Evolutionary conservation across 306 rosid species (phyloP), one percentile per base, ranked within the genome.

Genomic region (Hippophae tibetana): DNA sequence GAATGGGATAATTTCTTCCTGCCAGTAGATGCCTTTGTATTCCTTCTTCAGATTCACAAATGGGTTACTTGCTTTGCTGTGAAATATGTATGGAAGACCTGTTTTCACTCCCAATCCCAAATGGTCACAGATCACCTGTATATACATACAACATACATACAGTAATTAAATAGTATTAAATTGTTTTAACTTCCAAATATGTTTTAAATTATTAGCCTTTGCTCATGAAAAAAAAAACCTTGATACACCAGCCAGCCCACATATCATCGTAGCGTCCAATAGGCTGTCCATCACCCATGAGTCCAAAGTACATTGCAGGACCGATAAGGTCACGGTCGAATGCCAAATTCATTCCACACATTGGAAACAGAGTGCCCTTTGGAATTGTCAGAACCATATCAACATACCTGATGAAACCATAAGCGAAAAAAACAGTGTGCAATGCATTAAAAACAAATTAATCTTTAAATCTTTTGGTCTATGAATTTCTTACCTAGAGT

Each of bases 181-280:
- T 31, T 1, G 38, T 14, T 41, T 3, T 10, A 56, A n/a, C 31
- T 5, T 41, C 10, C 9, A 2, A 0, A 44, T 1, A 5, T 8
- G 12, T 18, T 3, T 2, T 7, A 38, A 18, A 23, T 8, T 13
- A 3, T 11, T 44, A 8, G 49, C 26, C 13, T 48, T 6, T 25
- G 1, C 23, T 6, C 8, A 51, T 11, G n/a, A 50, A 6, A 50
- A 7, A 18, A 18, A 54, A 27, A 7, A 67, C 81, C 94, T 89
- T 85, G 79, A 69, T 60, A 66, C 96, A 89, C 96, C 96, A 89
- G 52, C 96, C 96, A 52, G 94, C 96, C 94, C 96, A 89, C 96
- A 89, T 89, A 48, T 89, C 96, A 38, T 85, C 96, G 6, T 89
- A 89, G 27, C 94, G 83, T 31, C 94, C 96, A 18, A 89, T 89